Evolutionary conservation across 2,329 filamentous ascomycete species (phyloP).

Genomic region (Hysterium pulicare): DNA sequence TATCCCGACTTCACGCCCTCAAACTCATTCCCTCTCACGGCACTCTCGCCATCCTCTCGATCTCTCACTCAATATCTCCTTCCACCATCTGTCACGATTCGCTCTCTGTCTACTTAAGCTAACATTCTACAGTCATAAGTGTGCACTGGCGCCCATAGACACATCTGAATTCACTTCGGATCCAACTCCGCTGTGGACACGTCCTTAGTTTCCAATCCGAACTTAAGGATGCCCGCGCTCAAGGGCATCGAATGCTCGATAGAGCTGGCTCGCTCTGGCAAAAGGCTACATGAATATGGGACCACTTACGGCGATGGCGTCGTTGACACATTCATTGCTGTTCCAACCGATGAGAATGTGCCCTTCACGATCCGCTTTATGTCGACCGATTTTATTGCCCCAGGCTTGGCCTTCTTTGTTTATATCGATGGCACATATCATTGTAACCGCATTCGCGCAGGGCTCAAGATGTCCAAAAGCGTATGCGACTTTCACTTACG

Average conservation of each 20-base stretch:
- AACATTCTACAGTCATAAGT: neutral
- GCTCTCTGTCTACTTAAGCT: neutral
- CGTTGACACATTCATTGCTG: conserved; percentile 51
- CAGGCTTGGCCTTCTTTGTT: conserved; percentile 53
- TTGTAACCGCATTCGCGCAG: conserved; percentile 47
- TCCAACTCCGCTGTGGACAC: too few species aligned
- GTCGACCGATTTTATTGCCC: conserved; percentile 50
- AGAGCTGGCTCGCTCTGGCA: conserved; percentile 44
- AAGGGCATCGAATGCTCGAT: conserved; percentile 53
- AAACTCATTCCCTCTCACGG: neutral
- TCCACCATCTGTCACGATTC: neutral
- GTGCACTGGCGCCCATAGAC: too few species aligned
- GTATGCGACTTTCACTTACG: conserved; percentile 49
- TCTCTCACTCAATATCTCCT: neutral
- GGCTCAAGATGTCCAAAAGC: conserved; percentile 24
- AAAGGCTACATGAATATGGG: conserved; percentile 47
- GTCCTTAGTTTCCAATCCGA: too few species aligned
- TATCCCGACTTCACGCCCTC: too few species aligned
- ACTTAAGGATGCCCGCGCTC: conserved; percentile 57
- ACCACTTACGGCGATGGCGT: conserved; percentile 50
- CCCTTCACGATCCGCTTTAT: conserved; percentile 50
- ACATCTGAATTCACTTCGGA: too few species aligned
- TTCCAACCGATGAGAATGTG: conserved; percentile 44
- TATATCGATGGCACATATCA: conserved; percentile 58
- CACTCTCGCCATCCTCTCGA: neutral